phyloP scores from a whole-genome alignment of 495 filamentous ascomycete species.

The Aspergillus panamensis region DNA sequence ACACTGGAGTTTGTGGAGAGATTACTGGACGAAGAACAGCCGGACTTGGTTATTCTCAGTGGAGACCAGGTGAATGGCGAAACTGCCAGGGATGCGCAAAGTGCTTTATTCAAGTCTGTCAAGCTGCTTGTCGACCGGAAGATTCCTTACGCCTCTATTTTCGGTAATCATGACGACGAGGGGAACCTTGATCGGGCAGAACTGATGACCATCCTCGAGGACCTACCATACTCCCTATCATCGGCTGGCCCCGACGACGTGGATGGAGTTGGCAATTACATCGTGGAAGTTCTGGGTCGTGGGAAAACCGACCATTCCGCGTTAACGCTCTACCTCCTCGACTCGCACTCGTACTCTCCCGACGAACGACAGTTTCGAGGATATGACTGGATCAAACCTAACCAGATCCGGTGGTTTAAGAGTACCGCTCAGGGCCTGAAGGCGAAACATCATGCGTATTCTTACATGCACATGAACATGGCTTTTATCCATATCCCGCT shows the following conservation, averaged over 20 bases:
- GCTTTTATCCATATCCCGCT: constrained; percentile 97
- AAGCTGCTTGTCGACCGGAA: constrained; percentile 79
- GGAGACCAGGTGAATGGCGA: constrained; percentile 97
- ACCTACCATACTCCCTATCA: constrained; percentile 85
- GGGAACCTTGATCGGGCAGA: constrained; percentile 69
- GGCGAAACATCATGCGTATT: constrained; percentile 74
- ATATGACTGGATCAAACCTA: constrained; percentile 94
- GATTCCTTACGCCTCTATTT: constrained; percentile 90
- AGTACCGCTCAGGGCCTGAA: constrained; percentile 64
- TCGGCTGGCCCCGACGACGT: constrained; percentile 74
- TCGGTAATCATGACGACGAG: constrained; percentile 98
- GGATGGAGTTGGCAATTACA: constrained; percentile 92
- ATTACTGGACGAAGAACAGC: constrained; percentile 84
- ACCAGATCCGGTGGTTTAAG: constrained; percentile 93
- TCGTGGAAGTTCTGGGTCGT: constrained; percentile 81
- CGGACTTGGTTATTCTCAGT: constrained; percentile 83
- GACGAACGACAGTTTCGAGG: constrained; percentile 81
- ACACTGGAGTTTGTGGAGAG: constrained; percentile 84
- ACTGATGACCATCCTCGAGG: constrained; percentile 80
- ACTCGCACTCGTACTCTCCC: constrained; percentile 88
- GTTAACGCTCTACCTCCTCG: constrained; percentile 87
- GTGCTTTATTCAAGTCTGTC: constrained; percentile 89
- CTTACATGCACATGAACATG: constrained; percentile 89
- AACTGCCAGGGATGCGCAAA: constrained; percentile 85
- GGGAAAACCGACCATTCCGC: constrained; percentile 79